Evolutionary conservation across 257 asterid species (phyloP).

Genomic region (Capsicum pubescens): DNA sequence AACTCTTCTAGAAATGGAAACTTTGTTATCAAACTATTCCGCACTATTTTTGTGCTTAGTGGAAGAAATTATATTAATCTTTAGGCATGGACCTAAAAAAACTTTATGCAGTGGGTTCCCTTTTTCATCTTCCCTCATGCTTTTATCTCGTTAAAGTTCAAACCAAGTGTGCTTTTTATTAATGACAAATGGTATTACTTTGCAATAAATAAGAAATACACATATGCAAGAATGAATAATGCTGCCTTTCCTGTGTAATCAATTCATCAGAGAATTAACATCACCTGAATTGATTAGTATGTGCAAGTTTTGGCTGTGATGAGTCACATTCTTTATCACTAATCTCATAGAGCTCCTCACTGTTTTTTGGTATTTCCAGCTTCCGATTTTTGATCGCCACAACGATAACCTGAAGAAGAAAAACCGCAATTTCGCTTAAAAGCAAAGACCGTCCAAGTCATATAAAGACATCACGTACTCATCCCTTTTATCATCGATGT

Average conservation of each 20-base stretch:
- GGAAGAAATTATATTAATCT: neutral
- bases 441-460: too few species aligned
- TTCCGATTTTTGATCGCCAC: slow-evolving; percentile 65
- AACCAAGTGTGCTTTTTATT: neutral
- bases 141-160: neutral
- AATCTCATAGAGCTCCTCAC: slow-evolving; percentile 66
- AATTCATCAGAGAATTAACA: neutral
- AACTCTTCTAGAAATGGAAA: neutral
- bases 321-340: slow-evolving; percentile 56
- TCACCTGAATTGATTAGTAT: slow-evolving; percentile 78
- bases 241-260: neutral
- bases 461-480: too few species aligned
- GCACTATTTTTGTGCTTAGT: neutral
- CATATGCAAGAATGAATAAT: neutral
- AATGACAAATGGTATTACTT: neutral
- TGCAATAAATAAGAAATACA: neutral
- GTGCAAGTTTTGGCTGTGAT: slow-evolving; percentile 50
- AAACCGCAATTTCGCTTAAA: neutral
- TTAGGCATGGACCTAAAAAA: neutral
- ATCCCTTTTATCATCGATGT: too few species aligned
- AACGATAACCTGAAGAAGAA: slow-evolving; percentile 50
- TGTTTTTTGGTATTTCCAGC: slow-evolving; percentile 46
- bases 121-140: neutral
- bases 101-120: neutral
- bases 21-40: neutral